These are phyloP conservation scores for Globisporangium parvum DNA, from an alignment of 352 stramenopile species.

Conservation along the genomic window DNA sequence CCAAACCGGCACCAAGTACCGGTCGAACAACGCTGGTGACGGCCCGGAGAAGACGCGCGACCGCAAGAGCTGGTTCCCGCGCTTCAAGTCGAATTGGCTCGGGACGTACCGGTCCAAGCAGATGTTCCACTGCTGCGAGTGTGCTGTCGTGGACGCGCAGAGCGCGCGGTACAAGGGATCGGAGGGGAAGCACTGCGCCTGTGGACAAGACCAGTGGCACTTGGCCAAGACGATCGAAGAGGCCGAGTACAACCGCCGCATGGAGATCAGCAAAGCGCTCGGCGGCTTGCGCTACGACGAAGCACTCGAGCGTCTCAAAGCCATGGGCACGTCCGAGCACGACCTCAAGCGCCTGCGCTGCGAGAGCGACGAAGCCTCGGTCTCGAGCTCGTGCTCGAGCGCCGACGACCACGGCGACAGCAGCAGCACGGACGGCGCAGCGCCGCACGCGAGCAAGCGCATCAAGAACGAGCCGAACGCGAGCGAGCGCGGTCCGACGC, in stretches of 20 bases:
- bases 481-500: slow-evolving; percentile 14
- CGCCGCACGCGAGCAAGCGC: slow-evolving; percentile 5
- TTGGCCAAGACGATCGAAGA: slow-evolving; percentile 78
- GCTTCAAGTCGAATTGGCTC: slow-evolving; percentile 87
- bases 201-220: slow-evolving; percentile 79
- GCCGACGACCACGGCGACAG: slow-evolving; percentile 2
- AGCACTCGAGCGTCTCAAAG: slow-evolving; percentile 51
- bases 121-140: slow-evolving; percentile 84
- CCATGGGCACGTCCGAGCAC: slow-evolving; percentile 50
- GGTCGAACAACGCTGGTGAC: slow-evolving; percentile 70
- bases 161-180: slow-evolving; percentile 65
- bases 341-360: slow-evolving; percentile 48
- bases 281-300: slow-evolving; percentile 82
- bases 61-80: slow-evolving; percentile 82
- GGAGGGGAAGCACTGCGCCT: slow-evolving; percentile 77
- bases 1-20: slow-evolving; percentile 55
- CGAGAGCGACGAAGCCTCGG: slow-evolving; percentile 24
- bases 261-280: slow-evolving; percentile 79
- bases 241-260: slow-evolving; percentile 77
- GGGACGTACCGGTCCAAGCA: slow-evolving; percentile 83
- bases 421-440: not conserved
- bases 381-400: slow-evolving; percentile 20
- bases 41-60: slow-evolving; percentile 83
- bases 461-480: slow-evolving; percentile 13
- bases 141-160: slow-evolving; percentile 40